Evolutionary conservation across 192 early-diverging fungal genomes (phyloP).

Genomic region (Rhizophagus sp.): DNA sequence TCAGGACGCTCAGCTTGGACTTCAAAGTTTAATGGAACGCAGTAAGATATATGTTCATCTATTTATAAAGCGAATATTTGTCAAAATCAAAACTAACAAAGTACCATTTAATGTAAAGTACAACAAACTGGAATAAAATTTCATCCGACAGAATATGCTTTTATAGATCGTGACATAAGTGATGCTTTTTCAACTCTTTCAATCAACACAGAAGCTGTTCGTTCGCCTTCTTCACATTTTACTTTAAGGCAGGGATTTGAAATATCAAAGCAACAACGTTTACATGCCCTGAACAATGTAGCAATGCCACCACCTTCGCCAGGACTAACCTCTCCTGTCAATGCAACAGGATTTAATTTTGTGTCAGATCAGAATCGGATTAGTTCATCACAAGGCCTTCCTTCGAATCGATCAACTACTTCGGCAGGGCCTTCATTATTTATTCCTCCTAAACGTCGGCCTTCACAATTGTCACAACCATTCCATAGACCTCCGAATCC

Average conservation of each 20-base stretch:
- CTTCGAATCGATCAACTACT: not conserved
- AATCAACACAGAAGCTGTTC: not conserved
- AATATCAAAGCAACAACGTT: not conserved
- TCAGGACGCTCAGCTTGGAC: not conserved
- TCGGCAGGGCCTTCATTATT: not conserved
- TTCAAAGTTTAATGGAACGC: not conserved
- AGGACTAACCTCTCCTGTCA: slow-evolving; percentile 4
- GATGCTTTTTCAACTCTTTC: slow-evolving; percentile 17
- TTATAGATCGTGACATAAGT: slow-evolving; percentile 18
- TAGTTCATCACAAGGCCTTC: not conserved
- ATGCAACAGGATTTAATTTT: not conserved
- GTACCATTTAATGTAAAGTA: not conserved
- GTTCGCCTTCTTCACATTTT: not conserved
- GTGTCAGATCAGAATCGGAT: not conserved
- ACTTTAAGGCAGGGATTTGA: not conserved
- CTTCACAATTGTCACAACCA: not conserved
- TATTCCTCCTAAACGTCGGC: slow-evolving; percentile 4
- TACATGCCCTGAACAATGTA: slow-evolving; percentile 1
- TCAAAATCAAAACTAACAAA: not conserved
- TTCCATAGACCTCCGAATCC: not conserved
- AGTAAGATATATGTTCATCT: slow-evolving; percentile 2
- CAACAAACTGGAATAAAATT: slow-evolving; percentile 17
- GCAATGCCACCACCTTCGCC: not conserved
- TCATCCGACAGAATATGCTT: slow-evolving; percentile 30
- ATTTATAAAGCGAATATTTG: not conserved